These are phyloP conservation scores for Camellia lanceoleosa DNA, from an alignment of 148 eudicot species.

Conservation along the genomic window DNA sequence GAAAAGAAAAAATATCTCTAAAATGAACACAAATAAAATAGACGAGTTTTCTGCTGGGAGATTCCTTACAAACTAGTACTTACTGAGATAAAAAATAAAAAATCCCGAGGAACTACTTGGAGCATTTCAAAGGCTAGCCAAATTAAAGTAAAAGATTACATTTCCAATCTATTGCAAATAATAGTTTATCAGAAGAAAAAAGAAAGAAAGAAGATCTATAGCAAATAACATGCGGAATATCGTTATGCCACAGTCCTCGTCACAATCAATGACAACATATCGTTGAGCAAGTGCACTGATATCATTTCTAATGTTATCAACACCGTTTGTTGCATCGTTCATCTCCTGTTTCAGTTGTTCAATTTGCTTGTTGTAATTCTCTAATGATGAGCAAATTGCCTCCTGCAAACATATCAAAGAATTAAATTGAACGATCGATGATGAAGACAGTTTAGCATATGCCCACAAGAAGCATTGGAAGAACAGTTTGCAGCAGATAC, in stretches of 20 bases:
- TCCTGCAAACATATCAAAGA: slow-evolving; percentile 50
- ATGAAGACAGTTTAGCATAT: not conserved
- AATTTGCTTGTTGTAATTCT: slow-evolving; percentile 95
- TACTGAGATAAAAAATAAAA: too few species aligned
- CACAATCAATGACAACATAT: slow-evolving; percentile 86
- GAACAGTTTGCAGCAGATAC: not conserved
- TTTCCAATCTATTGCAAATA: not conserved
- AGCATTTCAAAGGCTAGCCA: slow-evolving; percentile 14
- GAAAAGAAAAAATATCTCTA: not conserved
- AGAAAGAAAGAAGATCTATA: not conserved
- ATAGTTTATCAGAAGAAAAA: too few species aligned
- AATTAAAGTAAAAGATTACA: not conserved
- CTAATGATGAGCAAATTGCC: slow-evolving; percentile 93
- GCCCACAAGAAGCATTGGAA: not conserved
- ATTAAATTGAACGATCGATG: not conserved
- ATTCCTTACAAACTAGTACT: not conserved
- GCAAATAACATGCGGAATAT: slow-evolving; percentile 15
- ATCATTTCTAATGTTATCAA: slow-evolving; percentile 94
- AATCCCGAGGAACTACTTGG: not conserved
- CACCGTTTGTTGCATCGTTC: slow-evolving; percentile 98
- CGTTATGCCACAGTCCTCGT: slow-evolving; percentile 95
- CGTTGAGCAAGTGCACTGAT: slow-evolving; percentile 96
- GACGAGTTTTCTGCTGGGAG: not conserved
- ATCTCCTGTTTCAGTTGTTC: slow-evolving; percentile 91
- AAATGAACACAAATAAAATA: not conserved